phyloP scores from a whole-genome alignment of 73 alveolate species.

The Tetrahymena borealis region DNA sequence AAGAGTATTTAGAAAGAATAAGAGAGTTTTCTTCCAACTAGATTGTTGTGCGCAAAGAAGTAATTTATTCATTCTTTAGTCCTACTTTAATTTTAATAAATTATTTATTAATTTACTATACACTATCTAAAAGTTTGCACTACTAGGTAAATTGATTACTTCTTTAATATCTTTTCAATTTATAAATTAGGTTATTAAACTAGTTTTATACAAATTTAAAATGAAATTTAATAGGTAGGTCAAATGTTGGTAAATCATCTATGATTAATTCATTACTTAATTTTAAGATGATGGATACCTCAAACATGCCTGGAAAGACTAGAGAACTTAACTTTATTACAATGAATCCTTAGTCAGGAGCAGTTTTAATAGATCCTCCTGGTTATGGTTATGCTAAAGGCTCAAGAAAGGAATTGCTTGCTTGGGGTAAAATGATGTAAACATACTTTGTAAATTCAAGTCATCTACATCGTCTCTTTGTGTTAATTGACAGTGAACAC shows the following conservation, averaged over 20 bases:
- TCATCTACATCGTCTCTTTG: neutral
- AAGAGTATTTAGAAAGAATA: neutral
- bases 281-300: constrained; percentile 29
- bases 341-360: constrained; percentile 3
- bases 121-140: neutral
- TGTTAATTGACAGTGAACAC: neutral
- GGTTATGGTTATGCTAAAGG: constrained; percentile 77
- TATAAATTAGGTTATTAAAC: too few relatives aligned
- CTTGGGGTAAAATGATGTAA: neutral
- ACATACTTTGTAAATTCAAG: neutral
- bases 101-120: neutral
- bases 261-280: constrained; percentile 52
- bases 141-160: neutral
- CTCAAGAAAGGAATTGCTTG: constrained; percentile 19
- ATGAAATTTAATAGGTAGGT: constrained; percentile 43
- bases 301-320: constrained; percentile 72
- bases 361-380: constrained; percentile 58
- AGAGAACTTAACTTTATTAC: constrained; percentile 33
- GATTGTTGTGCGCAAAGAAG: neutral
- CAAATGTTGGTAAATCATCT: constrained; percentile 63
- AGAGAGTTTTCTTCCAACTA: neutral
- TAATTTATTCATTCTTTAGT: neutral
- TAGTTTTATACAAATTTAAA: too few relatives aligned
- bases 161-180: neutral
- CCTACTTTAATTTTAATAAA: neutral